A percentile compares a stretch with the other conserved stretches of the same genome.
These are phyloP conservation scores for Talaromyces sp. DNA, from an alignment of 2,329 filamentous ascomycete species.

Conservation along the genomic window DNA sequence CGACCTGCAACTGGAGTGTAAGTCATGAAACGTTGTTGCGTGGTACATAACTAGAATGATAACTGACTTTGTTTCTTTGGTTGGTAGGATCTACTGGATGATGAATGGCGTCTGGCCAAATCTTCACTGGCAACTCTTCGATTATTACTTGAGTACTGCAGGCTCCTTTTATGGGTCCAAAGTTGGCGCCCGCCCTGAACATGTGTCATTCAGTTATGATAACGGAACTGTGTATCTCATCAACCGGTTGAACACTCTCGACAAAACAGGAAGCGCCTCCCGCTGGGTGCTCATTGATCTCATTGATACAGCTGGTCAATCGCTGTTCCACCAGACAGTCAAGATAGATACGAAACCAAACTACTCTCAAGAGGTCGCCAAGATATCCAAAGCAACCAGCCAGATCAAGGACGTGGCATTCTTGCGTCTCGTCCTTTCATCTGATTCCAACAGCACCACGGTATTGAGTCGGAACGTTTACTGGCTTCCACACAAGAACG, in stretches of 20 bases:
- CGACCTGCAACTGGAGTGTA: slow-evolving; percentile 53
- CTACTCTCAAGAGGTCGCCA: slow-evolving; percentile 35
- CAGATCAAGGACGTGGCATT: slow-evolving; percentile 45
- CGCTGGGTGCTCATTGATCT: slow-evolving; percentile 48
- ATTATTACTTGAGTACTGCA: slow-evolving; percentile 56
- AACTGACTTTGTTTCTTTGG: background rate
- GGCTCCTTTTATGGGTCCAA: slow-evolving; percentile 59
- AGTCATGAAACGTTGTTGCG: slow-evolving; percentile 3
- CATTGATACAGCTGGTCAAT: slow-evolving; percentile 45
- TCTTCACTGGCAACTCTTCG: slow-evolving; percentile 61
- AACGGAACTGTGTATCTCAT: slow-evolving; percentile 47
- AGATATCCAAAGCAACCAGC: slow-evolving; percentile 26
- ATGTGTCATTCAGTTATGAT: slow-evolving; percentile 53
- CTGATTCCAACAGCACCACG: slow-evolving; percentile 22
- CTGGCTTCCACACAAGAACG: slow-evolving; percentile 48
- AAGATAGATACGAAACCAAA: slow-evolving; percentile 42
- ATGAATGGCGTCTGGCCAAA: slow-evolving; percentile 61
- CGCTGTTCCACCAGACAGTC: slow-evolving; percentile 34
- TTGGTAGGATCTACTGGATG: slow-evolving; percentile 59
- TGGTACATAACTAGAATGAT: background rate
- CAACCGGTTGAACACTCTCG: slow-evolving; percentile 45
- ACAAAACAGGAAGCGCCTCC: slow-evolving; percentile 27
- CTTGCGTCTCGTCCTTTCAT: slow-evolving; percentile 45
- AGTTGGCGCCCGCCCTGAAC: slow-evolving; percentile 46
- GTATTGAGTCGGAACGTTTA: slow-evolving; percentile 56